phyloP scores from a whole-genome alignment of 2,329 filamentous ascomycete genomes.

The Tolypocladium endophyticum region DNA sequence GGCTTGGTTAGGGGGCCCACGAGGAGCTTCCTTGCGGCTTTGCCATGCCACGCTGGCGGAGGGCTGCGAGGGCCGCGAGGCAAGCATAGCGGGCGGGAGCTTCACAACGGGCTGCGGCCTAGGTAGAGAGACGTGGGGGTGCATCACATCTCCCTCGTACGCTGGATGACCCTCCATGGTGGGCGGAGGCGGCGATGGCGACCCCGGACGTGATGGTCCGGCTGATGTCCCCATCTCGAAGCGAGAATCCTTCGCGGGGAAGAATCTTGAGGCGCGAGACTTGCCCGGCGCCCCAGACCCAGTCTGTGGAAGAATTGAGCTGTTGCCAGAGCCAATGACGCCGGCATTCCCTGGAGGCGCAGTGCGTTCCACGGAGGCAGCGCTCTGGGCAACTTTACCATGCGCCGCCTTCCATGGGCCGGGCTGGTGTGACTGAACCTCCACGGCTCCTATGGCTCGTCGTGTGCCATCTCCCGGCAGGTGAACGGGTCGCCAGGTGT shows the following conservation, averaged over 20 bases:
- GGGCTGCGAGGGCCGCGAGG: constrained; percentile 12
- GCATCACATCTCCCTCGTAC: constrained; percentile 54
- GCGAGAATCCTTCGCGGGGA: constrained; percentile 43
- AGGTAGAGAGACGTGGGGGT: constrained; percentile 61
- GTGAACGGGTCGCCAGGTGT: constrained; percentile 41
- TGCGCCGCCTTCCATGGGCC: constrained; percentile 19
- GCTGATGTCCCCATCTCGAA: constrained; percentile 23
- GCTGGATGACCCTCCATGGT: constrained; percentile 61
- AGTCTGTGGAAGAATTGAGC: constrained; percentile 15
- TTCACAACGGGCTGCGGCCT: constrained; percentile 66
- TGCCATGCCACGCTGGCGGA: constrained; percentile 23
- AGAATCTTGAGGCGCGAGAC: constrained; percentile 48
- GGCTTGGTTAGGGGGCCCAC: constrained; percentile 11
- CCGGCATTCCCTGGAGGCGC: constrained; percentile 12
- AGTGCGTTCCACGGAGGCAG: constrained; percentile 11
- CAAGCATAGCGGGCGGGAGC: constrained; percentile 50
- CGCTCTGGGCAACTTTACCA: constrained; percentile 12
- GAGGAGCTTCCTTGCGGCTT: constrained; percentile 20
- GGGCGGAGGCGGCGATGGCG: constrained; percentile 63
- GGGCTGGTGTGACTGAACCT: constrained; percentile 16
- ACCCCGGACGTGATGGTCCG: constrained; percentile 35
- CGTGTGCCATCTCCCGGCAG: constrained; percentile 25
- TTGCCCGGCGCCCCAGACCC: constrained; percentile 27
- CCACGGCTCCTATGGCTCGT: constrained; percentile 12
- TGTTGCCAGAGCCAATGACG: constrained; percentile 15